These are phyloP conservation scores for Cercospora sesami DNA, from an alignment of 2,329 filamentous ascomycete genomes.

Conservation along the genomic window DNA sequence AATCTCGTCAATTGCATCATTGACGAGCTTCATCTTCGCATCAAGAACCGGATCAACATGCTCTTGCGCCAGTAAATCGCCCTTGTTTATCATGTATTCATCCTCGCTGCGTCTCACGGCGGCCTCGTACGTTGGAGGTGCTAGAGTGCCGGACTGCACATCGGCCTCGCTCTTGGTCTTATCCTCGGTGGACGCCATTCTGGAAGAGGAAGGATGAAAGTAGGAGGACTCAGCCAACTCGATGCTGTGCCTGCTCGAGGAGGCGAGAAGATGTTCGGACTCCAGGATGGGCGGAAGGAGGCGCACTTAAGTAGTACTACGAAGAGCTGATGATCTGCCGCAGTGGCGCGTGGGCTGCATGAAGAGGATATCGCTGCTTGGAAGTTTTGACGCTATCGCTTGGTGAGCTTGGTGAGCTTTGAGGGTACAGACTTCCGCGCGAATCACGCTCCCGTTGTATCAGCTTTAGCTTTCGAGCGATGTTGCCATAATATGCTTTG, in stretches of 20 bases:
- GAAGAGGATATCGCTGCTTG: neutral
- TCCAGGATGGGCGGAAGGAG: conserved; percentile 14
- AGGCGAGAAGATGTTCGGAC: conserved; percentile 20
- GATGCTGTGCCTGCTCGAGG: conserved; percentile 23
- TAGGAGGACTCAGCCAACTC: conserved; percentile 16
- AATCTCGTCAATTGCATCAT: conserved; percentile 61
- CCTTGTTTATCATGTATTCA: conserved; percentile 35
- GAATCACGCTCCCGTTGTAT: neutral
- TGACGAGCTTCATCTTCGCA: conserved; percentile 68
- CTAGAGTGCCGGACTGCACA: neutral
- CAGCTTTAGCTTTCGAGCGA: neutral
- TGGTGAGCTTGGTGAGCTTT: neutral
- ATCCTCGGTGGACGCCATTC: conserved; percentile 24
- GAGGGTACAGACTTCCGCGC: neutral
- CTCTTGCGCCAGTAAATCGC: conserved; percentile 59
- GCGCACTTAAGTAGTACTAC: neutral
- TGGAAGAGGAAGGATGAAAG: neutral
- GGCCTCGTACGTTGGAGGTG: conserved; percentile 18
- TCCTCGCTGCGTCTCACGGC: conserved; percentile 16
- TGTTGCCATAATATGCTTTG: conserved; percentile 2
- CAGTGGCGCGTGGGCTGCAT: conserved; percentile 9
- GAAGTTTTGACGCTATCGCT: neutral
- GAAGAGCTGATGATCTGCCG: conserved; percentile 5
- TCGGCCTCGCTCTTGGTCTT: conserved; percentile 20
- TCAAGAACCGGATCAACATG: conserved; percentile 62